A percentile compares a stretch with the other conserved stretches of the same genome.
phyloP scores from a whole-genome alignment of 2,329 filamentous ascomycete genomes.

The Paracoccidioides lutzii region DNA sequence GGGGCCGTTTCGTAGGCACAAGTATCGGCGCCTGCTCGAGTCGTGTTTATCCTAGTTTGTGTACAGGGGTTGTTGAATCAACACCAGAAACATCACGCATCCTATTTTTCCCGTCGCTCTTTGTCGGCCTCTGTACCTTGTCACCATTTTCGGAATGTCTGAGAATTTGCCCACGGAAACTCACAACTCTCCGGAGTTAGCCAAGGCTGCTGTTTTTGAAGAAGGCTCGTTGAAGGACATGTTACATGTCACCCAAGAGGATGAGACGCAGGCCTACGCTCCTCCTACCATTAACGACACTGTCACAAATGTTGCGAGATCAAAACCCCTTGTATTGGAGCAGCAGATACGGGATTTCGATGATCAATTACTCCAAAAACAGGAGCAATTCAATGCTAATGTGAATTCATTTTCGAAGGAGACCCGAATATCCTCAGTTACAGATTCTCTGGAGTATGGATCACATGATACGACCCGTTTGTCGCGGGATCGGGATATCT shows the following conservation, averaged over 20 bases:
- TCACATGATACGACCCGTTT: conserved; percentile 13
- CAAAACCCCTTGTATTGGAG: background rate
- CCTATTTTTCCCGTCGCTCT: background rate
- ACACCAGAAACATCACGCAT: background rate
- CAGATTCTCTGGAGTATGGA: conserved; percentile 6
- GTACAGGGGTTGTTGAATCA: background rate
- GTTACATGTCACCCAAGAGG: background rate
- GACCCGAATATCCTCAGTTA: background rate
- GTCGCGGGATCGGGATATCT: conserved; percentile 14
- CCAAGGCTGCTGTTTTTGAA: background rate
- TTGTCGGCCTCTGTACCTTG: background rate
- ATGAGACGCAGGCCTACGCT: background rate
- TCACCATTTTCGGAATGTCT: background rate
- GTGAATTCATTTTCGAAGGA: conserved; percentile 1
- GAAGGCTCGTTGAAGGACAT: background rate
- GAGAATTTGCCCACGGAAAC: background rate
- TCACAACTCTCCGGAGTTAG: background rate
- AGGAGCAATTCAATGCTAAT: background rate
- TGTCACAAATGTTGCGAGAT: background rate
- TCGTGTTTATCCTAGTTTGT: background rate
- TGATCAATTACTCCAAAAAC: background rate
- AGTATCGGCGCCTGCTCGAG: background rate
- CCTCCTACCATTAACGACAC: background rate
- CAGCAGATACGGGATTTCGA: background rate
- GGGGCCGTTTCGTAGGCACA: background rate